Evolutionary conservation across 805 yeast species (phyloP).

Genomic region (Komagataella pastoris): DNA sequence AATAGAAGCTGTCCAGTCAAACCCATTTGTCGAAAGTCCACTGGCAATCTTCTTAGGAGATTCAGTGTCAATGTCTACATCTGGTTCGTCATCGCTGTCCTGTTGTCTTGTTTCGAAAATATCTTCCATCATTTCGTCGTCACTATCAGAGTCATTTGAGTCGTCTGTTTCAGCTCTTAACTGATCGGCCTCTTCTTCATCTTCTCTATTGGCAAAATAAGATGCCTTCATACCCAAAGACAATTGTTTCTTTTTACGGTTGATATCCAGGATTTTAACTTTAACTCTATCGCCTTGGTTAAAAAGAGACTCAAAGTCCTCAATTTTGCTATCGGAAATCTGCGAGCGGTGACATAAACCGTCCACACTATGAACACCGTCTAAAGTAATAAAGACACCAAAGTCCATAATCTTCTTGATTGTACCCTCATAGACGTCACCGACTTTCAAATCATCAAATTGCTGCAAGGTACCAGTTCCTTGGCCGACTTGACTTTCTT

Average conservation of each 20-base stretch:
- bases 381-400: slow-evolving; percentile 82
- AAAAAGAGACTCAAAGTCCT: slow-evolving; percentile 52
- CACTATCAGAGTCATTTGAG: slow-evolving; percentile 10
- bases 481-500: slow-evolving; percentile 70
- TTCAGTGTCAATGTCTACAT: slow-evolving; percentile 10
- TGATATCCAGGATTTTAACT: slow-evolving; percentile 59
- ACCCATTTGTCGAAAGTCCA: slow-evolving; percentile 75
- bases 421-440: slow-evolving; percentile 64
- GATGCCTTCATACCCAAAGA: slow-evolving; percentile 94
- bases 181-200: slow-evolving; percentile 17
- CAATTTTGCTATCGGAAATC: slow-evolving; percentile 57
- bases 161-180: slow-evolving; percentile 14
- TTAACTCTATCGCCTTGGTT: slow-evolving; percentile 86
- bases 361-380: slow-evolving; percentile 57
- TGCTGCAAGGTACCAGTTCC: slow-evolving; percentile 41
- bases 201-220: slow-evolving; percentile 33
- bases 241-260: slow-evolving; percentile 54
- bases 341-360: slow-evolving; percentile 85
- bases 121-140: slow-evolving; percentile 23
- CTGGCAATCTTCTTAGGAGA: slow-evolving; percentile 14
- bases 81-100: neutral
- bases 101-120: slow-evolving; percentile 12
- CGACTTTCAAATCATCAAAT: slow-evolving; percentile 56
- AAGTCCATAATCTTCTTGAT: slow-evolving; percentile 70
- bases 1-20: slow-evolving; percentile 92